Conservation (phyloP, 805 yeast species). For the Ogataea wickerhamii region DNA sequence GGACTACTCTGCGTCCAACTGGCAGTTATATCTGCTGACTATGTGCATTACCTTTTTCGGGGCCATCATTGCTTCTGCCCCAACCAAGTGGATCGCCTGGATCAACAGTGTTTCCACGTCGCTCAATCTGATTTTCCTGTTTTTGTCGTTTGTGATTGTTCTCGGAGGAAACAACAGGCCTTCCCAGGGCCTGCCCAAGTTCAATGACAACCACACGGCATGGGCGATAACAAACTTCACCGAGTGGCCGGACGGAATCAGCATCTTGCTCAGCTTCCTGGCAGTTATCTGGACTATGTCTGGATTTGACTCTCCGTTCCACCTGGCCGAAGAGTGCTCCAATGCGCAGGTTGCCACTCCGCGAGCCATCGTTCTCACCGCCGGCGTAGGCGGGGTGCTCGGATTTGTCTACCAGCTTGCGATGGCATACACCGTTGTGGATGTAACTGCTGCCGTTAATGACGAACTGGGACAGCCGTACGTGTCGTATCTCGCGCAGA, state of each 20-base stretch:
- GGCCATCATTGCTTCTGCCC: constrained; percentile 45
- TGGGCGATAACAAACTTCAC: constrained; percentile 56
- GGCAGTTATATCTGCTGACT: constrained; percentile 49
- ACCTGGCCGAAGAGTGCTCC: constrained; percentile 63
- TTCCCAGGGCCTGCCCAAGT: constrained; percentile 38
- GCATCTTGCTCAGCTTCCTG: constrained; percentile 51
- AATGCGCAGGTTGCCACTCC: constrained; percentile 66
- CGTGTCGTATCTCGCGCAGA: constrained; percentile 49
- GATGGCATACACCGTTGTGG: constrained; percentile 57
- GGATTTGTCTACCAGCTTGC: constrained; percentile 58
- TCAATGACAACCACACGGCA: constrained; percentile 44
- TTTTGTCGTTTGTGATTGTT: constrained; percentile 49
- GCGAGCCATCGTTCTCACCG: constrained; percentile 56
- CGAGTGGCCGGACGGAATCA: constrained; percentile 58
- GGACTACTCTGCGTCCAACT: constrained; percentile 39
- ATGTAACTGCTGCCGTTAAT: constrained; percentile 41
- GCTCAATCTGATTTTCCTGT: constrained; percentile 45
- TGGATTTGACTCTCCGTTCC: constrained; percentile 72
- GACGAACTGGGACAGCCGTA: constrained; percentile 59
- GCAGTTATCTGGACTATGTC: constrained; percentile 68
- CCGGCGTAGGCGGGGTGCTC: constrained; percentile 49
- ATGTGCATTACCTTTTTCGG: constrained; percentile 47
- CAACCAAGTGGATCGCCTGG: constrained; percentile 52
- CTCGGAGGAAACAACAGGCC: constrained; percentile 44
- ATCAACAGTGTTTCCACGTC: constrained; percentile 50